phyloP scores from a whole-genome alignment of 78 protist species.

The Dictyostelium discoideum region DNA sequence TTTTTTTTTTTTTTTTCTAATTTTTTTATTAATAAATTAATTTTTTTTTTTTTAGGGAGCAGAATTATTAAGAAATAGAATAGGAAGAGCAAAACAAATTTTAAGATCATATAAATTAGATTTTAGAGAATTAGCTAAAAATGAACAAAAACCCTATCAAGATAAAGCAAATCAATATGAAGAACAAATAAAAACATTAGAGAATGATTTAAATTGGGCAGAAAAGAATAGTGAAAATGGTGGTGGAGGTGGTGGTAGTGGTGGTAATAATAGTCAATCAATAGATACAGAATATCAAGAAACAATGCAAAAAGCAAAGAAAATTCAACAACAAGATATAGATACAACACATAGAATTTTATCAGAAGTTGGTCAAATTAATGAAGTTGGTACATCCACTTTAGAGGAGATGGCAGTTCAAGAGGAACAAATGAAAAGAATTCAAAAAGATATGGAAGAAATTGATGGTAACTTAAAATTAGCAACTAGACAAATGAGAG shows the following conservation, averaged over 20 bases:
- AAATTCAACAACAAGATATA: slow-evolving; percentile 46
- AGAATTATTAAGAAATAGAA: slow-evolving; percentile 37
- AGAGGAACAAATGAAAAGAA: slow-evolving; percentile 50
- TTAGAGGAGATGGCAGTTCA: slow-evolving; percentile 64
- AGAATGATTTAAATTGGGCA: slow-evolving; percentile 72
- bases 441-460: slow-evolving; percentile 67
- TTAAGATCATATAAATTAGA: slow-evolving; percentile 59
- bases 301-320: slow-evolving; percentile 52
- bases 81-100: slow-evolving; percentile 52
- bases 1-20: background rate
- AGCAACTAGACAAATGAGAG: slow-evolving; percentile 84
- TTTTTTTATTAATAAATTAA: background rate
- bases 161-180: slow-evolving; percentile 37
- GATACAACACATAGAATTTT: slow-evolving; percentile 9
- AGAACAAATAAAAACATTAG: slow-evolving; percentile 43
- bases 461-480: slow-evolving; percentile 80
- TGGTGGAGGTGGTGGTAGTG: background rate
- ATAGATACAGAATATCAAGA: slow-evolving; percentile 31
- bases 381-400: slow-evolving; percentile 19
- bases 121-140: slow-evolving; percentile 36
- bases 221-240: slow-evolving; percentile 38
- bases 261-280: background rate
- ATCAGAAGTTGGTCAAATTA: slow-evolving; percentile 9
- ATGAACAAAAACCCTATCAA: slow-evolving; percentile 33
- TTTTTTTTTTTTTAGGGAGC: background rate